Conservation (phyloP, 2,329 filamentous ascomycete species). For the Paecilomyces sp. region DNA sequence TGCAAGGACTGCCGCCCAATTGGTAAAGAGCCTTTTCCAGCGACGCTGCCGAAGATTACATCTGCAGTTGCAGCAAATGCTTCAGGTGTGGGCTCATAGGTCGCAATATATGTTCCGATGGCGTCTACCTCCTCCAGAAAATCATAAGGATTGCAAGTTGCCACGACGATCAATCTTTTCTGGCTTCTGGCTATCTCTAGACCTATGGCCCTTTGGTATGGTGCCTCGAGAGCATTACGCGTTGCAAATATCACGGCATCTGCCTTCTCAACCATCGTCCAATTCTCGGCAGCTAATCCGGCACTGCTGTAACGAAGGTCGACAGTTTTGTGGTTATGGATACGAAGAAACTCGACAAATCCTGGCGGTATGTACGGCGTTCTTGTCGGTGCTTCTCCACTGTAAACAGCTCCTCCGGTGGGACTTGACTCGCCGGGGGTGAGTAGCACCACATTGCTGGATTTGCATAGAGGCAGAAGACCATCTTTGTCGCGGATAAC, state of each 20-base stretch:
- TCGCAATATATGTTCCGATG: slow-evolving; percentile 36
- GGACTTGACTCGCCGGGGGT: slow-evolving; percentile 28
- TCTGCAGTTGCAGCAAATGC: slow-evolving; percentile 34
- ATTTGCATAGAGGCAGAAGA: slow-evolving; percentile 22
- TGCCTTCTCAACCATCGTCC: slow-evolving; percentile 24
- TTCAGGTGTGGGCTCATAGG: slow-evolving; percentile 38
- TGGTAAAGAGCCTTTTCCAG: slow-evolving; percentile 27
- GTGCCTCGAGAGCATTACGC: slow-evolving; percentile 31
- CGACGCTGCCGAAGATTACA: slow-evolving; percentile 29
- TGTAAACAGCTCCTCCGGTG: slow-evolving; percentile 29
- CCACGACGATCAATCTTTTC: slow-evolving; percentile 30
- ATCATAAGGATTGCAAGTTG: slow-evolving; percentile 39
- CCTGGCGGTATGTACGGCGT: slow-evolving; percentile 22
- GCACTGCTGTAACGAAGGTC: slow-evolving; percentile 27
- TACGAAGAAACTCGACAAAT: slow-evolving; percentile 26
- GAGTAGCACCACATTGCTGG: slow-evolving; percentile 27
- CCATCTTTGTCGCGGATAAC: slow-evolving; percentile 26
- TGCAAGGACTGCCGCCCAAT: slow-evolving; percentile 16
- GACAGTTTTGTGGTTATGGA: slow-evolving; percentile 15
- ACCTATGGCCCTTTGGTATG: slow-evolving; percentile 29
- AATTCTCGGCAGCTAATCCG: slow-evolving; percentile 23
- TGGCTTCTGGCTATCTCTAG: slow-evolving; percentile 20
- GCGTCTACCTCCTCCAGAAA: slow-evolving; percentile 27
- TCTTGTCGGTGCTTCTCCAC: slow-evolving; percentile 26
- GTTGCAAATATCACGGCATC: slow-evolving; percentile 34